These are phyloP conservation scores for Scutellaria baicalensis DNA, from an alignment of 257 asterid species.

Conservation along the genomic window DNA sequence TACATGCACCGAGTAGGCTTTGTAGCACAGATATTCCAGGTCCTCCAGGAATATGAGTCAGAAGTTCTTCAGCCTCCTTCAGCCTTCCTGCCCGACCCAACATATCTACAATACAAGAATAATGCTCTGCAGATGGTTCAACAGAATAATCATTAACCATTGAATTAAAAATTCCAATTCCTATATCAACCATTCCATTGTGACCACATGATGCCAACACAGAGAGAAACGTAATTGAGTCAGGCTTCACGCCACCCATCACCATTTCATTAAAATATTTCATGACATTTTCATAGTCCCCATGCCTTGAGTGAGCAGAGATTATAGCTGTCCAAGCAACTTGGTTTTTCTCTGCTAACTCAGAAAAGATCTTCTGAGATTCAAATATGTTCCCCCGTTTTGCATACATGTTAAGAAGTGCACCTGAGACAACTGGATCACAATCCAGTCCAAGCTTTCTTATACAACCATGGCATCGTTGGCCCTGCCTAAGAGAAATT, in stretches of 20 bases:
- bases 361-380: conserved; percentile 55
- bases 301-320: conserved; percentile 84
- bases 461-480: conserved; percentile 45
- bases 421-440: conserved; percentile 58
- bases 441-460: conserved; percentile 50
- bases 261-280: conserved; percentile 55
- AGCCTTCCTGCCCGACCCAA: conserved; percentile 84
- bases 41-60: conserved; percentile 65
- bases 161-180: conserved; percentile 51
- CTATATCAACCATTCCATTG: conserved; percentile 66
- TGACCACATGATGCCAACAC: conserved; percentile 77
- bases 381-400: conserved; percentile 86
- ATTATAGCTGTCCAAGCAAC: conserved; percentile 87
- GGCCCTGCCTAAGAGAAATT: conserved; percentile 69
- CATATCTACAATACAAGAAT: conserved; percentile 81
- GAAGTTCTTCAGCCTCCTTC: conserved; percentile 64
- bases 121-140: conserved; percentile 66
- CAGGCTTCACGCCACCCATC: conserved; percentile 53
- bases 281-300: conserved; percentile 70
- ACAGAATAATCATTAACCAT: conserved; percentile 48
- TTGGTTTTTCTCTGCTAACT: conserved; percentile 43
- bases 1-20: conserved; percentile 83
- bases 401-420: conserved; percentile 94
- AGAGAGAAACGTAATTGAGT: conserved; percentile 80
- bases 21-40: conserved; percentile 75